Percentiles rank a stretch among this genome's conserved stretches.
These are phyloP conservation scores for Yamadazyma sp. DNA, from an alignment of 1,139 yeast species.

Conservation along the genomic window DNA sequence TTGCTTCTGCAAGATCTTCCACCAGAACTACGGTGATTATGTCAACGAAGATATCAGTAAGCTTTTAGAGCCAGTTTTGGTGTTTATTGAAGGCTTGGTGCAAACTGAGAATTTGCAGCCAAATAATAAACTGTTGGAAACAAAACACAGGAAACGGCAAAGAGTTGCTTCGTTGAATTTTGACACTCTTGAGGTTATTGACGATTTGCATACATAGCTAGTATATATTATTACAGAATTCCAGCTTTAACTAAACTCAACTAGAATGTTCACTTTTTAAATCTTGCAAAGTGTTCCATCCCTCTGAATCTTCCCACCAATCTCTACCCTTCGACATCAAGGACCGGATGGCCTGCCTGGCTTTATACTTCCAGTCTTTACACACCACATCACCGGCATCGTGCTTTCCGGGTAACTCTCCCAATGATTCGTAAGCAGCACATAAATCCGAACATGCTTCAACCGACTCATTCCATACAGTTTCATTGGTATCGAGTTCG, in stretches of 20 bases:
- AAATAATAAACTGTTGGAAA: not conserved
- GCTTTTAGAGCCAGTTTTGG: not conserved
- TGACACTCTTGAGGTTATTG: constrained; percentile 28
- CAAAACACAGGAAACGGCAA: not conserved
- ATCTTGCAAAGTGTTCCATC: constrained; percentile 65
- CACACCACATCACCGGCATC: constrained; percentile 85
- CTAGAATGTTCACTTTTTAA: constrained; percentile 40
- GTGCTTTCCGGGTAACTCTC: constrained; percentile 82
- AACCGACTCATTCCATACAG: constrained; percentile 76
- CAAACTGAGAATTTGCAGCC: not conserved
- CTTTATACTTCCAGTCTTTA: constrained; percentile 88
- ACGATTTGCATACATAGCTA: constrained; percentile 18
- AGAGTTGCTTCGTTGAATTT: constrained; percentile 30
- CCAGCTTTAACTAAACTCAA: too few relatives aligned
- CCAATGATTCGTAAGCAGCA: constrained; percentile 85
- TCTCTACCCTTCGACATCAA: constrained; percentile 77
- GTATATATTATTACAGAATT: too few relatives aligned
- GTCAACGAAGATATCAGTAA: not conserved
- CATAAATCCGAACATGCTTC: constrained; percentile 77
- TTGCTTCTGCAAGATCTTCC: constrained; percentile 12
- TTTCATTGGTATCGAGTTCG: constrained; percentile 60
- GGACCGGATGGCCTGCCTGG: constrained; percentile 68
- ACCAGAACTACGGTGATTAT: constrained; percentile 5
- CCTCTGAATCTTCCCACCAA: constrained; percentile 78
- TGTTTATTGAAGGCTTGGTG: not conserved